A percentile compares a stretch with the other conserved stretches of the same genome.
Conservation (phyloP, 495 filamentous ascomycete species). For the Aspergillus sclerotioniger region DNA sequence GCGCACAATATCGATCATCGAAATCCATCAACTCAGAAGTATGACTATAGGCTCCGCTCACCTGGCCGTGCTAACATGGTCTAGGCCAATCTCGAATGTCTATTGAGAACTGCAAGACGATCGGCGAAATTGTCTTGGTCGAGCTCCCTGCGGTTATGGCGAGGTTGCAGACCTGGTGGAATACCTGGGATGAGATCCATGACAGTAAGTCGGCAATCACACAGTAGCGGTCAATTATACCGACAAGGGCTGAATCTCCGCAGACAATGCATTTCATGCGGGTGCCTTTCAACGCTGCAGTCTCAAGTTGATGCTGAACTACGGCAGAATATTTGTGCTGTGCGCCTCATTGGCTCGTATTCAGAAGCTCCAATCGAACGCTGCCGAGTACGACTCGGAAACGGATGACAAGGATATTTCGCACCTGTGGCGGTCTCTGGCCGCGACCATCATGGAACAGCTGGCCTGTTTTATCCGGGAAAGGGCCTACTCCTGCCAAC, state of each 20-base stretch:
- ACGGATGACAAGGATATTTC: conserved; percentile 27
- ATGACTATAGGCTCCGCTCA: background rate
- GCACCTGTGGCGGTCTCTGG: conserved; percentile 38
- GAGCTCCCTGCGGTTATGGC: conserved; percentile 39
- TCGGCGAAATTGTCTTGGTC: conserved; percentile 28
- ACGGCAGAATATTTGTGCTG: conserved; percentile 39
- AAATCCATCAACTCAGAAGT: conserved; percentile 44
- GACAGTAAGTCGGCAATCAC: conserved; percentile 26
- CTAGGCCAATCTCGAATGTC: conserved; percentile 33
- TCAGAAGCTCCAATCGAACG: conserved; percentile 35
- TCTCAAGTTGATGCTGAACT: conserved; percentile 39
- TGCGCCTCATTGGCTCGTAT: conserved; percentile 41
- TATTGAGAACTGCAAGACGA: conserved; percentile 31
- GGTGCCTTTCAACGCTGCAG: conserved; percentile 44
- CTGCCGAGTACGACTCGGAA: conserved; percentile 24
- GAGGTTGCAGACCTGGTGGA: conserved; percentile 40
- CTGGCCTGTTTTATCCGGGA: conserved; percentile 37
- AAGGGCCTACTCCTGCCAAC: conserved; percentile 38
- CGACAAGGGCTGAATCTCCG: background rate
- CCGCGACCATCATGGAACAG: conserved; percentile 40
- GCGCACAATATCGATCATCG: conserved; percentile 43
- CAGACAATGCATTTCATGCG: conserved; percentile 42
- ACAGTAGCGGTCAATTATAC: background rate
- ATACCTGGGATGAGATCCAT: conserved; percentile 45
- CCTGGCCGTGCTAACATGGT: background rate